Evolutionary conservation across 345 rosid species (phyloP), one percentile per base, ranked within the genome.

Genomic region (Sonneratia caseolaris): DNA sequence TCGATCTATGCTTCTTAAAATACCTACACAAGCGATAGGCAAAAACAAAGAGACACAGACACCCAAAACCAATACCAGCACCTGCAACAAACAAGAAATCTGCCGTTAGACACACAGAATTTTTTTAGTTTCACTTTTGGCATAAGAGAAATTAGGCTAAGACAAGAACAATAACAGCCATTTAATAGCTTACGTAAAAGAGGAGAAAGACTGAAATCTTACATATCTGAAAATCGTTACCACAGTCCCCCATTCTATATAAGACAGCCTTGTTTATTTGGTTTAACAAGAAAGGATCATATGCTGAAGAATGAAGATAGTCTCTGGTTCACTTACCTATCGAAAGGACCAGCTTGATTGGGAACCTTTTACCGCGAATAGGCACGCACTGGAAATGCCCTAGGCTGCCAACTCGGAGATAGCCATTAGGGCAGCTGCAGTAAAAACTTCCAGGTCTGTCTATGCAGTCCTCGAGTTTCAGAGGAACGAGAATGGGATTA

Each of bases 401-500:
- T 1, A 65, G 68, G 45, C 68, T 36, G 22, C 43, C 43, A 16
- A 65, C 42, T 5, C 64, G 9, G 19, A 68, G 36, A 48, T 51
- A 67, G 40, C 76, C 76, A 16, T 51, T 48, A 0, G 71, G 64
- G 53, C 76, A 73, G 38, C 37, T 13, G 48, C 77, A 74, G 45
- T 56, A 74, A 43, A 51, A 18, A 37, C 68, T 47, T 32, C 49
- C 55, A 7, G 68, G 68, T 12, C 9, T 64, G 1, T 15, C 68
- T 3, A 19, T 64, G 66, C 77, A 74, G 22, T 24, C 38, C 59
- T 47, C 47, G 11, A 19, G 48, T 14, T 47, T 13, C 42, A 93
- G 78, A 10, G 98, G 97, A 80, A 93, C 85, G 24, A 93, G 73
- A 75, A 93, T 35, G 16, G 91, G 82, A 0, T 88, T 86, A 75